phyloP scores from a whole-genome alignment of 306 rosid genomes.

The Trifolium pratense region DNA sequence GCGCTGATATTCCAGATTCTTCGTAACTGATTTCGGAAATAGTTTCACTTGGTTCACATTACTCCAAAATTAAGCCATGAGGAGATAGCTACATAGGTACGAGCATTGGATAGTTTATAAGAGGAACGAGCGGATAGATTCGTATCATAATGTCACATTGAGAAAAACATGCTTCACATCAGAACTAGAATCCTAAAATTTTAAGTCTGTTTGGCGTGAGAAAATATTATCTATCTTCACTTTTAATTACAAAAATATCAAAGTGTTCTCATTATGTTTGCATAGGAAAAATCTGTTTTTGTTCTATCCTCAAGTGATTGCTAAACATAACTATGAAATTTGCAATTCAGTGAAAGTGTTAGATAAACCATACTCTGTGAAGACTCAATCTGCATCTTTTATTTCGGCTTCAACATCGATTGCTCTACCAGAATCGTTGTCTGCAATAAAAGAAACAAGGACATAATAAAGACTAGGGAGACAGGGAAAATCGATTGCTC shows the following conservation, averaged over 20 bases:
- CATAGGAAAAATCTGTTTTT: background rate
- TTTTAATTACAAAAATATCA: too few relatives aligned
- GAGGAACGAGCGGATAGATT: background rate
- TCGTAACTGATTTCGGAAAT: background rate
- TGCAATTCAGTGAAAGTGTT: background rate
- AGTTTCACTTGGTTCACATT: background rate
- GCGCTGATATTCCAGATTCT: background rate
- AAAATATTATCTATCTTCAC: too few relatives aligned
- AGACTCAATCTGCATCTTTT: constrained; percentile 79
- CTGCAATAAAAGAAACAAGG: constrained; percentile 48
- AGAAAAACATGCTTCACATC: background rate
- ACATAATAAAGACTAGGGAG: background rate
- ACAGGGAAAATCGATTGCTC: too few relatives aligned
- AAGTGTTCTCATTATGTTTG: background rate
- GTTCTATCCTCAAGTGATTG: background rate
- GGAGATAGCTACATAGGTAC: background rate
- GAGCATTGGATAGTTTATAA: too few relatives aligned
- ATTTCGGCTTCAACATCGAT: constrained; percentile 95
- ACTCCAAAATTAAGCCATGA: background rate
- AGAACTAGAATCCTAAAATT: too few relatives aligned
- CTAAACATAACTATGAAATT: too few relatives aligned
- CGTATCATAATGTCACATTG: background rate
- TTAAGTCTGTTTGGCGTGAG: too few relatives aligned
- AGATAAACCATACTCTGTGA: constrained; percentile 18
- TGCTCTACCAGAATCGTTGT: constrained; percentile 61